Base-by-base conservation (phyloP, 108 stramenopile species). In the Schizochytrium sp. region DNA sequence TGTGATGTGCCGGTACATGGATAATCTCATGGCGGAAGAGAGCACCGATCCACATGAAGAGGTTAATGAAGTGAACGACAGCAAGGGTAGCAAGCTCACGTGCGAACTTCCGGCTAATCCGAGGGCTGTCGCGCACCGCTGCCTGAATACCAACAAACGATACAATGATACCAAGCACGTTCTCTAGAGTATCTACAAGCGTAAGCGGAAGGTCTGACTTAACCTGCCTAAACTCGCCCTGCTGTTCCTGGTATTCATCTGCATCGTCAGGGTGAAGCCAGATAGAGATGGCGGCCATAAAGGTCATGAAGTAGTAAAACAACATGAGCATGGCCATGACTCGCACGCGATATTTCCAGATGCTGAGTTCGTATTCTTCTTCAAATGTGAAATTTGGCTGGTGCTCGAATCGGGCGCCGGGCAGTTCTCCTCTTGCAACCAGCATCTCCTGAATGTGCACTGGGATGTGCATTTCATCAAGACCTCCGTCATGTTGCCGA, bases 361-460 rank as follows among this genome's bases (percentile, higher is more conserved):
- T 49, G 76, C 53, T 83, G 28, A 83, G 45, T 42, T 83, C 76
- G 76, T 83, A 83, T 53, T 83, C 76, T 28, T 83, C 76, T 42
- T 83, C 76, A 28, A 55, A 83, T 55, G 50, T 83, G 40, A 83
- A 83, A 13, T 12, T 13, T n/a, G 53, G 10, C 38, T 83, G 47
- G 5, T 5, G 40, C 38, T 83, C 76, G 50, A 83, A 55, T 10
- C 53, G 8, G 15, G 53, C 47, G 1, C 50, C 28, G 1, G 53
- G 47, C 17, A 49, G 50, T 28, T 83, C 50, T 47, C n/a, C 53
- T n/a, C 76, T 17, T 53, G 76, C 5, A 10, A 5, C 47, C 38
- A 83, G 53, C 76, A 83, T 83, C 76, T 83, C 76, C 76, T 83
- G 76, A 53, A 83, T 83, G 76, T 83, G 76, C 15, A 55, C 28